These are phyloP conservation scores for Cyberlindnera mrakii DNA, from an alignment of 805 yeast species.

Conservation along the genomic window DNA sequence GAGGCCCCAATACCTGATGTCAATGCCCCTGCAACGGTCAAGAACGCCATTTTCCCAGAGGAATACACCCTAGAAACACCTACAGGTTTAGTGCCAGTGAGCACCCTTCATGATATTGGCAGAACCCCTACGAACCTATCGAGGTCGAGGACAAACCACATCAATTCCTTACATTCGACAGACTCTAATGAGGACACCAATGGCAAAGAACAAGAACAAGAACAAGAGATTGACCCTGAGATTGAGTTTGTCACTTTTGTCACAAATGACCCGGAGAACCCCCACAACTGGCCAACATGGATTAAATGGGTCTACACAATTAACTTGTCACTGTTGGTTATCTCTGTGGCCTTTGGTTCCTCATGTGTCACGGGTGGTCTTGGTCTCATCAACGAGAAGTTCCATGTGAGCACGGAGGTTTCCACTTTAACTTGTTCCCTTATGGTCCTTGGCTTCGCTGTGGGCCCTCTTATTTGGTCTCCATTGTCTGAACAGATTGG, in stretches of 20 bases:
- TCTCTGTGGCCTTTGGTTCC: constrained; percentile 90
- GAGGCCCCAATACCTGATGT: constrained; percentile 50
- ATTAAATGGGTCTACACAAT: constrained; percentile 64
- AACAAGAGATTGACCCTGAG: constrained; percentile 48
- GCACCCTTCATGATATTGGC: constrained; percentile 64
- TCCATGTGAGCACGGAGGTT: constrained; percentile 69
- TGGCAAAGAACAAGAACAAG: constrained; percentile 23
- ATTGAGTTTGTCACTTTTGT: constrained; percentile 81
- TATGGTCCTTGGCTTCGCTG: constrained; percentile 83
- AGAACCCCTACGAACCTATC: constrained; percentile 35
- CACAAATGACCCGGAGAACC: constrained; percentile 80
- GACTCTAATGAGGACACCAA: constrained; percentile 12
- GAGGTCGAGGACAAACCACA: constrained; percentile 29
- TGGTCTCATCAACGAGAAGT: constrained; percentile 57
- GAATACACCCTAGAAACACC: constrained; percentile 84
- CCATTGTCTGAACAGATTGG: constrained; percentile 85
- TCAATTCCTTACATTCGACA: neutral
- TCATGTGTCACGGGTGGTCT: constrained; percentile 87
- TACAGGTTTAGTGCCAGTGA: constrained; percentile 82
- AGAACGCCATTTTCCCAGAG: constrained; percentile 81
- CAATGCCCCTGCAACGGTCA: constrained; percentile 46
- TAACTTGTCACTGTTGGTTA: constrained; percentile 62
- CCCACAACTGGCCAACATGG: constrained; percentile 69
- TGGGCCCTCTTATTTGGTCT: constrained; percentile 88
- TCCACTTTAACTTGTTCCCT: constrained; percentile 74